phyloP scores from a whole-genome alignment of 176 grass and related monocot genomes.

The Ensete glaucum region DNA sequence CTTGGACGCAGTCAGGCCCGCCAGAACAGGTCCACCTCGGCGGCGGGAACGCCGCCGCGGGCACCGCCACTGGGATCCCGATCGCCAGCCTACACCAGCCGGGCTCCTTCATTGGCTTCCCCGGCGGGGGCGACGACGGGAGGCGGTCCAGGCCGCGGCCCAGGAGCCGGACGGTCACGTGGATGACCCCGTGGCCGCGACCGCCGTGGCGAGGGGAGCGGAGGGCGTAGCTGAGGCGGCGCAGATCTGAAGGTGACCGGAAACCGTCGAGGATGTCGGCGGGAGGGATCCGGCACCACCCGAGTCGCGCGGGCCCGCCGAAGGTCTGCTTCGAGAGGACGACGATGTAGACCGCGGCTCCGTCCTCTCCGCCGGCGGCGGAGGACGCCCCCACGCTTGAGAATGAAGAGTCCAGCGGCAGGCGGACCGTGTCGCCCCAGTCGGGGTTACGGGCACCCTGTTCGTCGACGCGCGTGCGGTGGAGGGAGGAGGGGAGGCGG shows the following conservation, averaged over 20 bases:
- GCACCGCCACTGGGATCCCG: slow-evolving; percentile 51
- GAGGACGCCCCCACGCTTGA: slow-evolving; percentile 11
- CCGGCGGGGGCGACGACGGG: neutral
- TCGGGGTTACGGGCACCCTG: slow-evolving; percentile 28
- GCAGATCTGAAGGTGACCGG: slow-evolving; percentile 37
- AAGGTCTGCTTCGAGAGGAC: slow-evolving; percentile 41
- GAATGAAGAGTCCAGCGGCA: slow-evolving; percentile 45
- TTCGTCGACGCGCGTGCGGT: slow-evolving; percentile 39
- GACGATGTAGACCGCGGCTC: slow-evolving; percentile 26
- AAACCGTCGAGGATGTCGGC: slow-evolving; percentile 69
- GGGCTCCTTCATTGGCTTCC: slow-evolving; percentile 8
- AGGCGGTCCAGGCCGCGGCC: slow-evolving; percentile 26
- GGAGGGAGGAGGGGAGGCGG: neutral
- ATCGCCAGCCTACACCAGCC: slow-evolving; percentile 70
- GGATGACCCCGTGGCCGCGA: slow-evolving; percentile 38
- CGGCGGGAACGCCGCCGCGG: neutral
- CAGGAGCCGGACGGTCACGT: slow-evolving; percentile 59
- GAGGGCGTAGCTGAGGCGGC: slow-evolving; percentile 75
- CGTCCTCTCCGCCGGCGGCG: neutral
- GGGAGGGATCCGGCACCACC: slow-evolving; percentile 49
- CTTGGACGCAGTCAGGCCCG: neutral
- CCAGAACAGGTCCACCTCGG: neutral
- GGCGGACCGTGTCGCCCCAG: slow-evolving; percentile 43
- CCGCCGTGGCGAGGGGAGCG: slow-evolving; percentile 29
- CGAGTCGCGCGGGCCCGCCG: slow-evolving; percentile 42